Conservation (phyloP, 2,329 filamentous ascomycete genomes). For the Dactylellina sp. region DNA sequence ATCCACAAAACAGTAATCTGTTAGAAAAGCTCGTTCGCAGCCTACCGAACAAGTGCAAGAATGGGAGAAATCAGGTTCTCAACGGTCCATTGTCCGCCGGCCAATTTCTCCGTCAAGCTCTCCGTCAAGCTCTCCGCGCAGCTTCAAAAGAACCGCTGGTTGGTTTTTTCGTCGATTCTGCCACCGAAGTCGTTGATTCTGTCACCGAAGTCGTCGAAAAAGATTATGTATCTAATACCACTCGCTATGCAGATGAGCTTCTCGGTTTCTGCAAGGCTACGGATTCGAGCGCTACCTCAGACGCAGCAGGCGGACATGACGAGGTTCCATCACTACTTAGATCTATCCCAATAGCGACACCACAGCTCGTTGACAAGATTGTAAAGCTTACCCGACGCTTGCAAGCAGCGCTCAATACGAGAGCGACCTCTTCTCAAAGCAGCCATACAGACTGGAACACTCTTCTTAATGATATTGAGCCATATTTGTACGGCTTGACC, state of each 20-base stretch:
- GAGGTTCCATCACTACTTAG: no score
- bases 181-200: no score
- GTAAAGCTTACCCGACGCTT: not conserved
- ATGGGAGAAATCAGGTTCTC: not conserved
- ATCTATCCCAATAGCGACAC: not conserved
- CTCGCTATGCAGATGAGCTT: not conserved
- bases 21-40: not conserved
- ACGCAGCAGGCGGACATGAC: not conserved
- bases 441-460: not conserved
- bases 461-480: constrained; percentile 9
- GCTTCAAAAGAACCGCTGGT: no score
- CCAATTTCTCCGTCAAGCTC: no score
- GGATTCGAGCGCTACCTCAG: no score
- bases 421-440: not conserved
- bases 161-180: no score
- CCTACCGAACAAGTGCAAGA: not conserved
- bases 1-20: not conserved
- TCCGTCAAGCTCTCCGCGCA: no score
- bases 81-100: no score
- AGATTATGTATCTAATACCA: no score
- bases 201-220: no score
- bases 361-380: not conserved
- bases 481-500: not conserved
- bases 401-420: not conserved
- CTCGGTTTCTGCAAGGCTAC: no score